Percentiles rank a stretch among this genome's conserved stretches.
Evolutionary conservation across 768 basidiomycete species (phyloP).

Genomic region (Lactarius akahatsu): DNA sequence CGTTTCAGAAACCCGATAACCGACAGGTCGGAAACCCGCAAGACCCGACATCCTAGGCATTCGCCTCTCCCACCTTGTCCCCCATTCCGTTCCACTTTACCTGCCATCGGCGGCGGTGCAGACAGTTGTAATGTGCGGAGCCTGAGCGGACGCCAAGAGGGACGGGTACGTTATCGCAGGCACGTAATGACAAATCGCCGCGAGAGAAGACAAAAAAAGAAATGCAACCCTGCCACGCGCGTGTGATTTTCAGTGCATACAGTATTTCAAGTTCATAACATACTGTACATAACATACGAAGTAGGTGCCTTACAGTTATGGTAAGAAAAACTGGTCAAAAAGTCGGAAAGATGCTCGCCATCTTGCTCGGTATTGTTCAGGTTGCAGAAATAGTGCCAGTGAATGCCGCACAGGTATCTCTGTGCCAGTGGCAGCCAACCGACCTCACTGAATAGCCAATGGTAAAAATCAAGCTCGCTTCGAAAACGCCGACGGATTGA

Average conservation of each 20-base stretch:
- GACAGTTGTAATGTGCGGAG: background rate
- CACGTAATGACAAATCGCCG: slow-evolving; percentile 15
- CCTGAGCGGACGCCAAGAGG: slow-evolving; percentile 8
- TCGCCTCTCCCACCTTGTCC: background rate
- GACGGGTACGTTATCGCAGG: slow-evolving; percentile 14
- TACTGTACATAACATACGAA: background rate
- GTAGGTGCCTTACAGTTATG: background rate
- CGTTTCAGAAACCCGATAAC: too few species aligned
- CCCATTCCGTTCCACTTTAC: background rate
- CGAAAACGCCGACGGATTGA: background rate
- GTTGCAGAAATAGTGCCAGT: background rate
- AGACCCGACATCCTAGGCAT: background rate
- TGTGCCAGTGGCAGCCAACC: background rate
- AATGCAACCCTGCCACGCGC: background rate
- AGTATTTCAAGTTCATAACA: background rate
- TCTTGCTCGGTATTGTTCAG: background rate
- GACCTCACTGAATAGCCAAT: background rate
- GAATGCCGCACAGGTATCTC: too few species aligned
- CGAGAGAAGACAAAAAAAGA: background rate
- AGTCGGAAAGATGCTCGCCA: background rate
- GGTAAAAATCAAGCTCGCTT: background rate
- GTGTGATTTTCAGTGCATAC: background rate
- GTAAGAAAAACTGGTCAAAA: background rate
- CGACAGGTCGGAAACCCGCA: background rate
- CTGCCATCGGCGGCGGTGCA: background rate